Conservation (phyloP, 768 basidiomycete genomes). For the Coprinopsis strossmayeri region DNA sequence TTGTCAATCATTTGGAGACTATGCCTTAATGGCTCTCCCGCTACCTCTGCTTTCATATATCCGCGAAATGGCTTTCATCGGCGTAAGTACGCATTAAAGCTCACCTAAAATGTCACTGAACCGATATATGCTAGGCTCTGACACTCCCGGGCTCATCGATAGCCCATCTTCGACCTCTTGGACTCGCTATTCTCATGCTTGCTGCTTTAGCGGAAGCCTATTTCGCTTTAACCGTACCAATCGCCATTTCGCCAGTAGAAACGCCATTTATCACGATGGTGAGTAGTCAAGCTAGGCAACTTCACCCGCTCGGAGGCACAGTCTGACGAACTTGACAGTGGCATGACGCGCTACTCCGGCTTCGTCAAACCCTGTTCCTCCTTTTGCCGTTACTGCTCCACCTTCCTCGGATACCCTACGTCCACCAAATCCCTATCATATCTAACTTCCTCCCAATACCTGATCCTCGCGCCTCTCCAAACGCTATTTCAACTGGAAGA, state of each 20-base stretch:
- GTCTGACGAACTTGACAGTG: conserved; percentile 33
- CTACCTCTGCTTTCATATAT: conserved; percentile 52
- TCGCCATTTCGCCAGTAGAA: conserved; percentile 24
- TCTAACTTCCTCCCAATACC: conserved; percentile 21
- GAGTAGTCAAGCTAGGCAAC: conserved; percentile 11
- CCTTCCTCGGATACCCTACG: conserved; percentile 28
- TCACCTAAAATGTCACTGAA: not conserved
- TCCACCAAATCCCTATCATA: conserved; percentile 26
- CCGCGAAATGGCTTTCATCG: conserved; percentile 47
- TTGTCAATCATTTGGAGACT: conserved; percentile 57
- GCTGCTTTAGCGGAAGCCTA: conserved; percentile 51
- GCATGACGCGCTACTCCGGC: conserved; percentile 52
- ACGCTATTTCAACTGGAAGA: conserved; percentile 3
- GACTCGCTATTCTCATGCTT: conserved; percentile 41
- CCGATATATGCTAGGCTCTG: conserved; percentile 10
- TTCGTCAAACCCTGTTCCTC: conserved; percentile 56
- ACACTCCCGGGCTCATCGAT: conserved; percentile 22
- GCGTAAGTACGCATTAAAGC: conserved; percentile 24
- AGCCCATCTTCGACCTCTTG: conserved; percentile 32
- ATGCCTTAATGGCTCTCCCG: conserved; percentile 51
- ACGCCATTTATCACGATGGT: conserved; percentile 29
- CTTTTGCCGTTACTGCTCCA: conserved; percentile 46
- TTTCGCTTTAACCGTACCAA: conserved; percentile 39
- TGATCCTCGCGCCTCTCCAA: conserved; percentile 18
- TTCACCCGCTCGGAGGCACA: not conserved